Evolutionary conservation across 768 basidiomycete genomes (phyloP).

Genomic region (Suillus decipiens): DNA sequence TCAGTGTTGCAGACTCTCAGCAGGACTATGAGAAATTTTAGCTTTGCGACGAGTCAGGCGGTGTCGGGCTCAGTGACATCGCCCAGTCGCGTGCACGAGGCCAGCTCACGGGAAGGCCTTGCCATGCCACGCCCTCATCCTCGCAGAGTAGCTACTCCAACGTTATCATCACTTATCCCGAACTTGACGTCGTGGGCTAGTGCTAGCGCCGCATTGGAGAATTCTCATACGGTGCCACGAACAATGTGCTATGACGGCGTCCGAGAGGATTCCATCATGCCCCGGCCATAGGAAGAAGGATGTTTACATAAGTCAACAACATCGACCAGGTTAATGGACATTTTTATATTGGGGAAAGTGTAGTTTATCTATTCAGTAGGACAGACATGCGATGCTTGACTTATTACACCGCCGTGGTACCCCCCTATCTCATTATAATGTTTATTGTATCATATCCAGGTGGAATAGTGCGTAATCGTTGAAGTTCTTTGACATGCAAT

Average conservation of each 20-base stretch:
- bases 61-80: slow-evolving; percentile 25
- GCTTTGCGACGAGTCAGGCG: slow-evolving; percentile 32
- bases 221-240: neutral
- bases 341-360: neutral
- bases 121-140: slow-evolving; percentile 22
- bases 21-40: slow-evolving; percentile 54
- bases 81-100: slow-evolving; percentile 3
- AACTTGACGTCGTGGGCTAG: slow-evolving; percentile 34
- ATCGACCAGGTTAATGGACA: neutral
- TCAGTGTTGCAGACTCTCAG: slow-evolving; percentile 58
- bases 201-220: slow-evolving; percentile 25
- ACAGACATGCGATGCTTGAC: neutral
- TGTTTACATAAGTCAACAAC: slow-evolving; percentile 15
- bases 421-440: neutral
- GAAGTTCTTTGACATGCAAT: no score
- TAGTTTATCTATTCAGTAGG: neutral
- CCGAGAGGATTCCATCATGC: slow-evolving; percentile 24
- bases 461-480: neutral
- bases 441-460: neutral
- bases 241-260: slow-evolving; percentile 5
- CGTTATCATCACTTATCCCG: slow-evolving; percentile 32
- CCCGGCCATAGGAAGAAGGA: slow-evolving; percentile 31
- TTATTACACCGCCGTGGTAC: neutral
- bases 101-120: slow-evolving; percentile 8
- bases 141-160: slow-evolving; percentile 24